Evolutionary conservation across 164 flowering plant genomes (phyloP).

Genomic region (Sextonia rubra): DNA sequence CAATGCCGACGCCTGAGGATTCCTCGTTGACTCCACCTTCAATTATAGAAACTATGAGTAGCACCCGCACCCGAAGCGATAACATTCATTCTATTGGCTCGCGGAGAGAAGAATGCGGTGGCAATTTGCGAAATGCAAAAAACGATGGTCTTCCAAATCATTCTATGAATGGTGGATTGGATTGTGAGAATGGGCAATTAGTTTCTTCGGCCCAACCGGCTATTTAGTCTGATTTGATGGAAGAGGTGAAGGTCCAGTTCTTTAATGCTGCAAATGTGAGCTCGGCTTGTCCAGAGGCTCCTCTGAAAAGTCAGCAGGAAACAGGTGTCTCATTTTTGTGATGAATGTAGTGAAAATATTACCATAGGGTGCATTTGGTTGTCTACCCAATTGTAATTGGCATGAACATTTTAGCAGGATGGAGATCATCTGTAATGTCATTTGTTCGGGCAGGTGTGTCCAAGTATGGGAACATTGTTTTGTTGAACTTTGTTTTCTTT

Average conservation of each 20-base stretch:
- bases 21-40: constrained; percentile 47
- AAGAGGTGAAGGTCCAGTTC: constrained; percentile 45
- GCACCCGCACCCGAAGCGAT: constrained; percentile 5
- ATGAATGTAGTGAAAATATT: not conserved
- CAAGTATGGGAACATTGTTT: not conserved
- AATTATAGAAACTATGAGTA: constrained; percentile 31
- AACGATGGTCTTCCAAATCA: not conserved
- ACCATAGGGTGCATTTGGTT: not conserved
- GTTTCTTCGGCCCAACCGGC: not conserved
- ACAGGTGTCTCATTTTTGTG: not conserved
- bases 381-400: not conserved
- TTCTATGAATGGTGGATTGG: not conserved
- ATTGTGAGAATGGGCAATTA: not conserved
- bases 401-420: not conserved
- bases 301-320: constrained; percentile 42
- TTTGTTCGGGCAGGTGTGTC: not conserved
- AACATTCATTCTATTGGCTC: constrained; percentile 15
- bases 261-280: constrained; percentile 15
- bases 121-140: constrained; percentile 1
- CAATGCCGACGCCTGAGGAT: constrained; percentile 24
- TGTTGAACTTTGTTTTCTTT: not conserved
- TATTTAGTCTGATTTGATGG: constrained; percentile 5
- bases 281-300: constrained; percentile 6
- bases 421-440: not conserved
- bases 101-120: constrained; percentile 19